phyloP scores from a whole-genome alignment of 2,329 filamentous ascomycete genomes.

The Alternaria sp. region DNA sequence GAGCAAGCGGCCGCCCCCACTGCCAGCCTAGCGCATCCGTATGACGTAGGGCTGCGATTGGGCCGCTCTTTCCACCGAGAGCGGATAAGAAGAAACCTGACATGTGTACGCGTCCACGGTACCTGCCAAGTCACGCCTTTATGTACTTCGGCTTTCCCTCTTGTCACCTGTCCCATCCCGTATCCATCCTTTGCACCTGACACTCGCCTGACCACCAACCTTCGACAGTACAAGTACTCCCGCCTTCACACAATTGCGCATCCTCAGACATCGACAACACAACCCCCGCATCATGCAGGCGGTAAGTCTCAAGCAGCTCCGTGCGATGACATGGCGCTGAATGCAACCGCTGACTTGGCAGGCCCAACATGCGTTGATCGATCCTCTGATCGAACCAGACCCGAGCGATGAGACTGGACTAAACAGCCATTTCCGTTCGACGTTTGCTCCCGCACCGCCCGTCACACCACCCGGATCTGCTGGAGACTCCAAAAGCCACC shows the following conservation, averaged over 20 bases:
- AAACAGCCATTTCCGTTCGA: slow-evolving; percentile 64
- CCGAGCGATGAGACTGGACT: slow-evolving; percentile 73
- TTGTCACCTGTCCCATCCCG: slow-evolving; percentile 23
- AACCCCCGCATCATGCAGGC: slow-evolving; percentile 8
- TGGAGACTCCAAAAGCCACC: slow-evolving; percentile 35
- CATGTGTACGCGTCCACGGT: slow-evolving; percentile 45
- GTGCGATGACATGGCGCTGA: background rate
- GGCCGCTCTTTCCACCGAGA: slow-evolving; percentile 22
- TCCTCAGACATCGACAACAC: slow-evolving; percentile 12
- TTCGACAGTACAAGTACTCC: slow-evolving; percentile 7
- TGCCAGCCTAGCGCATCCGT: slow-evolving; percentile 32
- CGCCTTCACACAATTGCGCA: background rate
- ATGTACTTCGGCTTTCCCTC: slow-evolving; percentile 28
- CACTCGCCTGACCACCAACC: slow-evolving; percentile 4
- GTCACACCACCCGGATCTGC: slow-evolving; percentile 46
- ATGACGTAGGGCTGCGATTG: slow-evolving; percentile 40
- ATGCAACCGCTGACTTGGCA: slow-evolving; percentile 45
- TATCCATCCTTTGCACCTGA: slow-evolving; percentile 14
- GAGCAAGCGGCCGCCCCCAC: slow-evolving; percentile 30
- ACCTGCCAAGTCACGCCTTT: slow-evolving; percentile 46
- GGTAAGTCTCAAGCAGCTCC: slow-evolving; percentile 18
- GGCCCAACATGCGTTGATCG: slow-evolving; percentile 72
- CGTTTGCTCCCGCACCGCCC: slow-evolving; percentile 51
- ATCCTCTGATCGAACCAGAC: slow-evolving; percentile 73
- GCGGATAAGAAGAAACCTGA: slow-evolving; percentile 16